Evolutionary conservation across 345 rosid genomes (phyloP).

Genomic region (Turritis glabra): DNA sequence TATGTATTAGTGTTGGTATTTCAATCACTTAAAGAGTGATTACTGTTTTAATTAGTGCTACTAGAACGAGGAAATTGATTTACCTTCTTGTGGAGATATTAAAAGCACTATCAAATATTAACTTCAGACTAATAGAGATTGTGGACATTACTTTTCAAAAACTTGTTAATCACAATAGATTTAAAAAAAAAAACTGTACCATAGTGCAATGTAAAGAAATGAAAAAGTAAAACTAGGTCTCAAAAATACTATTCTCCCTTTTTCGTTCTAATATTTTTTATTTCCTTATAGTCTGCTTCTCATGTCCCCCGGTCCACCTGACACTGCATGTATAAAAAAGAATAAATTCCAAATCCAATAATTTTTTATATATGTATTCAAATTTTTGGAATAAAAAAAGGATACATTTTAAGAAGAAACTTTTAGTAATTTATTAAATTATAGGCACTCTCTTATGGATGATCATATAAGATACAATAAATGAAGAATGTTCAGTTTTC

Average conservation of each 20-base stretch:
- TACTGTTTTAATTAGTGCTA: too few relatives aligned
- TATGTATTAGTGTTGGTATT: too few relatives aligned
- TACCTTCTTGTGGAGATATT: too few relatives aligned
- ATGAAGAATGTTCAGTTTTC: constrained; percentile 26
- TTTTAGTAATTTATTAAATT: not conserved
- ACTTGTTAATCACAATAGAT: not conserved
- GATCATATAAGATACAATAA: constrained; percentile 1
- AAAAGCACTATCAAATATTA: too few relatives aligned
- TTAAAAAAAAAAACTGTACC: not conserved
- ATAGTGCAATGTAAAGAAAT: not conserved
- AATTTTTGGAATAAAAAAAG: not conserved
- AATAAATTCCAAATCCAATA: constrained; percentile 29
- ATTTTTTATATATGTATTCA: not conserved
- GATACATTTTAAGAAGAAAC: constrained; percentile 10
- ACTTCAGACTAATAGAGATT: too few relatives aligned
- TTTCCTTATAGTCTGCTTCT: constrained; percentile 23
- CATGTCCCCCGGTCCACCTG: constrained; percentile 41
- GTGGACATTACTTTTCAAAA: not conserved
- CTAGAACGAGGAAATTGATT: too few relatives aligned
- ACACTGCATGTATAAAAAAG: constrained; percentile 21
- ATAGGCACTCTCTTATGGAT: not conserved
- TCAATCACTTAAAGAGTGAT: too few relatives aligned
- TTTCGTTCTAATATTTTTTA: constrained; percentile 1
- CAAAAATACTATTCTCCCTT: not conserved
- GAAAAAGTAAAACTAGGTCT: not conserved